phyloP scores from a whole-genome alignment of 192 early-diverging fungal genomes.

The Coemansia asiatica region DNA sequence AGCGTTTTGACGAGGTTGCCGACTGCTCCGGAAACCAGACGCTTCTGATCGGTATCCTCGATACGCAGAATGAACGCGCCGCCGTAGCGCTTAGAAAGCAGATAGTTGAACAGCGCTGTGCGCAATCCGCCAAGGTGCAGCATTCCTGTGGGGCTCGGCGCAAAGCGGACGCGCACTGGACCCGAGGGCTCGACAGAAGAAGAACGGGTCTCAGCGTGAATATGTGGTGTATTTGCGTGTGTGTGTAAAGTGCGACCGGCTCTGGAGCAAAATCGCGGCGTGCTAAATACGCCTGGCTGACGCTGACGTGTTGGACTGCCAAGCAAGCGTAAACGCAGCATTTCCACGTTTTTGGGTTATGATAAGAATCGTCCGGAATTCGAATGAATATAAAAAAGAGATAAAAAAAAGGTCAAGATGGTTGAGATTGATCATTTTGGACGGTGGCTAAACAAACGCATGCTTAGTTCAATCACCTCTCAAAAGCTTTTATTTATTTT shows the following conservation, averaged over 20 bases:
- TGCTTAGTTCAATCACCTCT: too few relatives aligned
- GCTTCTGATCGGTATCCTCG: conserved; percentile 89
- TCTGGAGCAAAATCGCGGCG: not conserved
- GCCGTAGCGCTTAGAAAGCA: conserved; percentile 71
- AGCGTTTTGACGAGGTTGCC: conserved; percentile 67
- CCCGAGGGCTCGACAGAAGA: conserved; percentile 28
- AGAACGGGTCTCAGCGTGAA: not conserved
- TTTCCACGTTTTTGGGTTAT: not conserved
- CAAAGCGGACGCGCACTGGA: conserved; percentile 81
- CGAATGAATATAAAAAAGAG: not conserved
- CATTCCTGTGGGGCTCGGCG: conserved; percentile 90
- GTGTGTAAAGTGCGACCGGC: not conserved
- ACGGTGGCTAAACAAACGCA: too few relatives aligned
- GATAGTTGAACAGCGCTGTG: conserved; percentile 90
- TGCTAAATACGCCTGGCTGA: not conserved
- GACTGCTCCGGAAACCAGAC: conserved; percentile 71
- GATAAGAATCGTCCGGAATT: not conserved
- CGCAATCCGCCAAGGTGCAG: conserved; percentile 91
- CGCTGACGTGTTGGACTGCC: not conserved
- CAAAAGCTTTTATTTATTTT: not conserved
- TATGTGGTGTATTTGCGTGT: not conserved
- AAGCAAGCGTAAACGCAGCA: not conserved
- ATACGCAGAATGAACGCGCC: conserved; percentile 85
- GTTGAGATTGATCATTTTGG: not conserved
- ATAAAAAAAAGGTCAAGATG: conserved; percentile 4